Evolutionary conservation across 164 flowering plant species (phyloP), one percentile per base, ranked within the genome.

Genomic region (Echeveria elegans): DNA sequence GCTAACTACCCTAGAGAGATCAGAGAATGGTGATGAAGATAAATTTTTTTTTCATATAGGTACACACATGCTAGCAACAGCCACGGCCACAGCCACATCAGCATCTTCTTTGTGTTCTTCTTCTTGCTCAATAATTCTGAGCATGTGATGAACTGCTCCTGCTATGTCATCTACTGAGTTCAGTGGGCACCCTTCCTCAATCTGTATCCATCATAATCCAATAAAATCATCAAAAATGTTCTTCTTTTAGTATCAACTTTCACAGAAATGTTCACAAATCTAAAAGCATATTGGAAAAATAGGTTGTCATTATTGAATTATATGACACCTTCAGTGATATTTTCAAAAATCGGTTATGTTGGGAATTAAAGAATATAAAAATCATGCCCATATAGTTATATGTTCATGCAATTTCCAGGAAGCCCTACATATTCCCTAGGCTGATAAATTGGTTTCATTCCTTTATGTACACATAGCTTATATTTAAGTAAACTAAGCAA

Each of bases 151-250:
- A 14, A 84, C 87, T 72, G 90, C 92, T 58, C 74, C 82, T 63
- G 90, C 88, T 69, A 92, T 89, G 77, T 87, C 96, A 71, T 92
- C 94, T 71, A 82, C 90, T 53, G 94, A 80, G 40, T 63, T 83
- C 24, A 88, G 86, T 65, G 77, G 80, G 82, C 96, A 83, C 31
- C 82, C 94, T 80, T 89, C 96, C 75, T 89, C 96, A 34, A 92
- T 85, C 97, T 92, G 80, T 80, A 69, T 66, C 19, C 45, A 63
- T 8, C 29, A 23, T 5, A 23, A 21, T 45, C 18, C 5, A 50
- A 50, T 23, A 50, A n/a, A 1, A 50, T 2, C 53, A 47, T 0
- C 53, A 60, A 41, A 41, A 3, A 45, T 45, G 19, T 45, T 45
- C 19, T 45, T 45, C 64, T 15, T 61, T n/a, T 31, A 31, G 21